These are phyloP conservation scores for Lachancea waltii DNA, from an alignment of 805 yeast genomes.

Conservation along the genomic window DNA sequence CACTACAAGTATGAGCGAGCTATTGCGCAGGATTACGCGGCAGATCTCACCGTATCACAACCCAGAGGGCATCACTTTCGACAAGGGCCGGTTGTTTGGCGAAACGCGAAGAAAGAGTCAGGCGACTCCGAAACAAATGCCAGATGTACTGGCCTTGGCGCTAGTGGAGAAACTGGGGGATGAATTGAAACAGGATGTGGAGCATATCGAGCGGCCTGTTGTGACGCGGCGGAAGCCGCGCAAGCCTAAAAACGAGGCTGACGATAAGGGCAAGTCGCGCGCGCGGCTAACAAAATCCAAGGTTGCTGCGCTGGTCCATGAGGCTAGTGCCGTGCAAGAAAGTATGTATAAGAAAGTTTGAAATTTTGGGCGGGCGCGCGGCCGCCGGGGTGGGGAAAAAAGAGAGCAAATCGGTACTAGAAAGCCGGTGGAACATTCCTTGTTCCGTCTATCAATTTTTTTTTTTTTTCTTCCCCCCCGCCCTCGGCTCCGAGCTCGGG, in stretches of 20 bases:
- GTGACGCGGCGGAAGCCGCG: background rate
- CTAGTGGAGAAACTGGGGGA: constrained; percentile 3
- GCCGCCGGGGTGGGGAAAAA: background rate
- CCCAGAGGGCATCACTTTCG: constrained; percentile 10
- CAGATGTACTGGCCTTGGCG: background rate
- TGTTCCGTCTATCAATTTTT: no score
- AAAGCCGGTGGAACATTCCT: background rate
- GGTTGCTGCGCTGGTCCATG: constrained; percentile 5
- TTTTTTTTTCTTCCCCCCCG: no score
- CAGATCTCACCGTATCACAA: constrained; percentile 8
- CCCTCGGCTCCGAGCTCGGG: no score
- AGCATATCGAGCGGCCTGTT: constrained; percentile 5
- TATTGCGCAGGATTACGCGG: constrained; percentile 7
- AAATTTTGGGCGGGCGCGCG: no score
- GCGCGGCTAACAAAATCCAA: constrained; percentile 6
- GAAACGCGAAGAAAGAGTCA: background rate
- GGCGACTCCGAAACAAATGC: background rate
- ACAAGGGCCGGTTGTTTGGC: background rate
- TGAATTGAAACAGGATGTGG: constrained; percentile 6
- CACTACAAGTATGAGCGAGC: background rate
- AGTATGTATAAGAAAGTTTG: constrained; percentile 7
- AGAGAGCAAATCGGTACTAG: constrained; percentile 1
- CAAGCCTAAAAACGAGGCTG: background rate
- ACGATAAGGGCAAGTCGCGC: constrained; percentile 3
- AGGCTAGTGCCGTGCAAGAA: constrained; percentile 3